Evolutionary conservation across 768 basidiomycete genomes (phyloP), one percentile per base, ranked within the genome.

Genomic region (Leccinum disarticulatum): DNA sequence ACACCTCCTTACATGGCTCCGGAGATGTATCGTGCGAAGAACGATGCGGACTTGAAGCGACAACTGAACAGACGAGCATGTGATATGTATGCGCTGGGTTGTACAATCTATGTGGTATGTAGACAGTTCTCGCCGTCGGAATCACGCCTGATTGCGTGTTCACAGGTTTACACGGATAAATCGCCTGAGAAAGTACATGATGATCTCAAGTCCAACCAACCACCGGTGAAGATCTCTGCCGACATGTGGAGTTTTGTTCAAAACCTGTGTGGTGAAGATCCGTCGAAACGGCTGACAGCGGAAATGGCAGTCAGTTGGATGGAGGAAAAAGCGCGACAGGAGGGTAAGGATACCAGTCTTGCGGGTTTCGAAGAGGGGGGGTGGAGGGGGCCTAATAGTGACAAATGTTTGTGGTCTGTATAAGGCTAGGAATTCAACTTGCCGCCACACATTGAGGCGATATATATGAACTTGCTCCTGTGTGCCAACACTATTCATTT

Each of bases 41-140:
- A 6, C 14, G 54, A 64, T 46, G 48, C 43, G 7, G 22, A 22
- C 22, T 22, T 22, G 22, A 64, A 46, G 56, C 55, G 54, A 14
- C 36, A 48, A 2, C 49, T 73, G 35, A 72, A 72, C 61, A 70
- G 62, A 47, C 73, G 71, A 54, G 55, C 35, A 5, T 71, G 72
- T 15, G 79, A 81, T 55, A 70, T 81, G 55, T 80, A 80, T 59
- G 74, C 80, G 1, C 69, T 76, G 41, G 77, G 70, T 27, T 79
- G 77, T 53, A 77, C 78, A 3, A 75, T 75, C 38, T 79, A 78
- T 35, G 75, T 69, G 67, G 77, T 75, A 54, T 11, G 70, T 62
- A 4, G 19, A n/a, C 33, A 6, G n/a, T 1, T 25, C 30, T 43
- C 28, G 14, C 19, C 19, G 6, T 52, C n/a, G 33, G 3, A 38